A percentile compares a stretch with the other conserved stretches of the same genome.
Evolutionary conservation across 2,329 filamentous ascomycete species (phyloP).

Genomic region (Monilinia fructigena): DNA sequence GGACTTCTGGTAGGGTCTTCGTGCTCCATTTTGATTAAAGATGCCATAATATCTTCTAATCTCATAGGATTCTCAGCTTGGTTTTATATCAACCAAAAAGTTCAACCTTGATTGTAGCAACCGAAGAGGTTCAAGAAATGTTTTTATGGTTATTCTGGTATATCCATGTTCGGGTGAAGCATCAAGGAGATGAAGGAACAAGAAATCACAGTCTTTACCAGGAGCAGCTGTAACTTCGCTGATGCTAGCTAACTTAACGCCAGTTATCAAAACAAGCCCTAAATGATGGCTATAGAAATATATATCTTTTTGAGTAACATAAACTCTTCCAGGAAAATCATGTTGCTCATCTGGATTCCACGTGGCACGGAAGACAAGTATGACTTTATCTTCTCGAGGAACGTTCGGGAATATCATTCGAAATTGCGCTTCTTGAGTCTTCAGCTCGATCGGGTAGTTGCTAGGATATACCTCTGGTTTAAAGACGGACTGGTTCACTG

Average conservation of each 20-base stretch:
- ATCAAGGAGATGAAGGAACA: constrained; percentile 70
- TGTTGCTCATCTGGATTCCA: constrained; percentile 75
- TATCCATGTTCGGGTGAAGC: constrained; percentile 31
- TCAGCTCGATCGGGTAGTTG: constrained; percentile 79
- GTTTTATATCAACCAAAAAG: constrained; percentile 77
- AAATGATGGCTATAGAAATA: constrained; percentile 97
- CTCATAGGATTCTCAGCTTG: constrained; percentile 68
- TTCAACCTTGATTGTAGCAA: constrained; percentile 83
- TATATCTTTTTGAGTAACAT: constrained; percentile 81
- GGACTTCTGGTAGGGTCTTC: constrained; percentile 61
- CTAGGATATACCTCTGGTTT: constrained; percentile 56
- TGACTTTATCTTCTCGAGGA: constrained; percentile 72
- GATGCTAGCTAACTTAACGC: constrained; percentile 70
- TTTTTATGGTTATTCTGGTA: constrained; percentile 75
- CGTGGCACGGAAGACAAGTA: constrained; percentile 88
- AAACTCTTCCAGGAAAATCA: constrained; percentile 80
- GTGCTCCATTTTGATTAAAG: constrained; percentile 72
- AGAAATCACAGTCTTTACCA: constrained; percentile 87
- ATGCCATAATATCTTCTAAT: constrained; percentile 67
- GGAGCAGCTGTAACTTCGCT: constrained; percentile 86
- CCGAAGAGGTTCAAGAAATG: constrained; percentile 83
- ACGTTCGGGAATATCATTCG: constrained; percentile 84
- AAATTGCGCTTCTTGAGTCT: constrained; percentile 89
- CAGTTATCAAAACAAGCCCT: constrained; percentile 82
- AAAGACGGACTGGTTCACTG: constrained; percentile 28